Percentiles rank a stretch among this genome's conserved stretches.
Evolutionary conservation across 164 flowering plant genomes (phyloP).

Genomic region (Nymphaea thermarum): DNA sequence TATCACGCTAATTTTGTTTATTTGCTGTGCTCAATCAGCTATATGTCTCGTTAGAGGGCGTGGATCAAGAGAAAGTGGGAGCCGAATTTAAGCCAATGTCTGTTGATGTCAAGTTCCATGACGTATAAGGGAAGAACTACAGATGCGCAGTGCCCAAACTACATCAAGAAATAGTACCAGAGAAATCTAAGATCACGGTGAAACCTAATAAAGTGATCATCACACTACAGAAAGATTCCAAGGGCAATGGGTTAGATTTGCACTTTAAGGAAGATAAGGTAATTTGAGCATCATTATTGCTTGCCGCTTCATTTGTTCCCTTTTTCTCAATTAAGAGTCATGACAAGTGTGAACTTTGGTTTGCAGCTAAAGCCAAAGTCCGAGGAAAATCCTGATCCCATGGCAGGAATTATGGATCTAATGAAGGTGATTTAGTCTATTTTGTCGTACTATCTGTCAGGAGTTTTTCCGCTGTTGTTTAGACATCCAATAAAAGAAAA

Average conservation of each 20-base stretch:
- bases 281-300: neutral
- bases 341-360: neutral
- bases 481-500: no score
- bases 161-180: conserved; percentile 67
- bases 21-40: conserved; percentile 25
- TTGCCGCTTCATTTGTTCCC: neutral
- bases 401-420: conserved; percentile 97
- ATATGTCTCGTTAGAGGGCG: conserved; percentile 67
- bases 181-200: conserved; percentile 63
- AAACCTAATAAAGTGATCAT: conserved; percentile 68
- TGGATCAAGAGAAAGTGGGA: conserved; percentile 70
- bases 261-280: conserved; percentile 93
- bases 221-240: conserved; percentile 68
- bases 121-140: conserved; percentile 82
- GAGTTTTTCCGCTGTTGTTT: no score
- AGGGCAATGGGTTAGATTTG: conserved; percentile 86
- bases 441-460: neutral
- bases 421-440: conserved; percentile 49
- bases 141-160: conserved; percentile 68
- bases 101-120: conserved; percentile 69
- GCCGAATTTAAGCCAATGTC: conserved; percentile 55
- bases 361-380: conserved; percentile 65
- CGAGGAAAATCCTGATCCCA: conserved; percentile 70
- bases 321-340: neutral
- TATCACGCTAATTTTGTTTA: no score